A percentile compares a stretch with the other conserved stretches of the same genome.
Conservation (phyloP, 2,329 filamentous ascomycete species). For the Cladosporium sp. region DNA sequence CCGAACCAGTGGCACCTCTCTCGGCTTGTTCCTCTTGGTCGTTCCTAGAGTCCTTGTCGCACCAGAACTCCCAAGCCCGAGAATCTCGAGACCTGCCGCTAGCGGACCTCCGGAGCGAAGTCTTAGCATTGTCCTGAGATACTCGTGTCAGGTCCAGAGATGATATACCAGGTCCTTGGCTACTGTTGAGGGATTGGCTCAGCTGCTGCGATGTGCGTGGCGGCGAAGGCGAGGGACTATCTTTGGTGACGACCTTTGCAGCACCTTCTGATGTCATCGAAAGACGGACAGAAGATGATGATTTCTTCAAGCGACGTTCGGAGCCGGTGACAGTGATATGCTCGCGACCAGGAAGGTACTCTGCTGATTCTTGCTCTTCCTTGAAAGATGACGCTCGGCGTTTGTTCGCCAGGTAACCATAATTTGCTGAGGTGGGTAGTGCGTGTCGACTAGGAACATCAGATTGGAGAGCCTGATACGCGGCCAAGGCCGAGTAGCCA, state of each 20-base stretch:
- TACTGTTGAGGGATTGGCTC: conserved; percentile 1
- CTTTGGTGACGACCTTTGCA: conserved; percentile 72
- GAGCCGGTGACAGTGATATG: background rate
- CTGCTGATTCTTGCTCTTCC: background rate
- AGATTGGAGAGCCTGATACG: conserved; percentile 6
- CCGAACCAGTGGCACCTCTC: conserved; percentile 73
- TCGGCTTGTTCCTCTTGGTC: conserved; percentile 77
- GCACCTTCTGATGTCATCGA: conserved; percentile 85
- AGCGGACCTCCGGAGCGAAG: conserved; percentile 47
- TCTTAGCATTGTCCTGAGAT: background rate
- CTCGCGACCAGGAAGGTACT: background rate
- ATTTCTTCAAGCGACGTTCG: conserved; percentile 22
- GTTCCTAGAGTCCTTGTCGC: conserved; percentile 73
- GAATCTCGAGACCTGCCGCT: conserved; percentile 73
- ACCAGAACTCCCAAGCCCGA: conserved; percentile 86
- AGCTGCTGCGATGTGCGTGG: conserved; percentile 38
- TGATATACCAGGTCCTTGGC: background rate
- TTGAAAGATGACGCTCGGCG: conserved; percentile 39
- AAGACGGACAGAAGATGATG: conserved; percentile 61
- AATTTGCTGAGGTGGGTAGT: conserved; percentile 1
- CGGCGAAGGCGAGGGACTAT: conserved; percentile 66
- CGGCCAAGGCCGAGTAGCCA: conserved; percentile 3
- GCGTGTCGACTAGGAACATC: background rate
- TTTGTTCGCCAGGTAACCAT: conserved; percentile 38
- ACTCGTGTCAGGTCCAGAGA: conserved; percentile 4